These are phyloP conservation scores for Apiotrichum gracile DNA, from an alignment of 1,284 basidiomycete species.

Conservation along the genomic window DNA sequence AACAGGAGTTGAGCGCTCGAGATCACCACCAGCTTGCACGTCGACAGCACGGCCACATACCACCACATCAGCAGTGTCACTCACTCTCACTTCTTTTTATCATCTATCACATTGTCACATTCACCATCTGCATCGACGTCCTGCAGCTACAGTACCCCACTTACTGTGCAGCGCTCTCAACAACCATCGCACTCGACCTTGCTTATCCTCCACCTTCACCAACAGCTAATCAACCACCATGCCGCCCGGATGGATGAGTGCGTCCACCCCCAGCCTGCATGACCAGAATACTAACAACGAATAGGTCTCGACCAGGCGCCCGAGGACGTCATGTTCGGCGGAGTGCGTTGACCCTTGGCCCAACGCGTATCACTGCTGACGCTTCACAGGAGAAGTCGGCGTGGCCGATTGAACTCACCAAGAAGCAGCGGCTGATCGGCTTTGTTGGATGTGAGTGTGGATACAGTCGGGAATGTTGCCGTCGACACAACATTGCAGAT, in stretches of 20 bases:
- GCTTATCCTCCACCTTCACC: neutral
- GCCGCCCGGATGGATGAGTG: constrained; percentile 31
- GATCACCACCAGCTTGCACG: too few relatives aligned
- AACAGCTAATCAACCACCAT: neutral
- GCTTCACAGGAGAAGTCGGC: constrained; percentile 58
- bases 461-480: neutral
- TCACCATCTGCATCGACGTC: too few relatives aligned
- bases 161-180: neutral
- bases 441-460: constrained; percentile 65
- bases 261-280: constrained; percentile 1
- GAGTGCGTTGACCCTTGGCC: constrained; percentile 27
- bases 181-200: neutral
- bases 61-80: too few relatives aligned
- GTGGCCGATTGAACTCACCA: constrained; percentile 69
- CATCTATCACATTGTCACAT: too few relatives aligned
- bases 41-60: too few relatives aligned
- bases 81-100: too few relatives aligned
- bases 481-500: neutral
- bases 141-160: too few relatives aligned
- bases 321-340: constrained; percentile 42
- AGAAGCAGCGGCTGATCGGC: constrained; percentile 73
- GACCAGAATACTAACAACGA: neutral
- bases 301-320: constrained; percentile 21
- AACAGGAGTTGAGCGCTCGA: too few relatives aligned
- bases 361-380: neutral